Conservation (phyloP, 2,329 filamentous ascomycete species). For the Colletotrichum sp. region DNA sequence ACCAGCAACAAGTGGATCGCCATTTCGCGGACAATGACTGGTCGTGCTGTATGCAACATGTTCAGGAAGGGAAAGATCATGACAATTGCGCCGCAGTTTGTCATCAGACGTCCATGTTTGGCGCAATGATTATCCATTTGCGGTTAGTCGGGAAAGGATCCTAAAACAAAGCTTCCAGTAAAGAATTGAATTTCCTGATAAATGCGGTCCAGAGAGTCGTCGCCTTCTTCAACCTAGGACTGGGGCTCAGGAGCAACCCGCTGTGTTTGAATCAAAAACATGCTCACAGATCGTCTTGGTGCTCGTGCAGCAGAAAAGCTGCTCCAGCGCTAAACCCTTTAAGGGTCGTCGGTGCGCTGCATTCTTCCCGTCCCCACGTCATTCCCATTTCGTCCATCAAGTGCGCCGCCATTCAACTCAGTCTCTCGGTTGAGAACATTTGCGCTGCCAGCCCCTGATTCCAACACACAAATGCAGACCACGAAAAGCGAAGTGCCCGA, state of each 20-base stretch:
- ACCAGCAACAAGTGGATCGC: neutral
- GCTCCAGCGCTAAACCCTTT: neutral
- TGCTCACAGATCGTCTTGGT: neutral
- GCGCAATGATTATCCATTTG: neutral
- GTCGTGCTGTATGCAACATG: neutral
- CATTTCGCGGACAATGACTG: neutral
- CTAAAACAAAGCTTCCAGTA: neutral
- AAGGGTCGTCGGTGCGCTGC: neutral
- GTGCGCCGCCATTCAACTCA: neutral
- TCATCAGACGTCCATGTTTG: neutral
- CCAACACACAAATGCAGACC: neutral
- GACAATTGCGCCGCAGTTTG: neutral
- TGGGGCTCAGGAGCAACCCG: neutral
- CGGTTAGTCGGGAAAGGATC: neutral
- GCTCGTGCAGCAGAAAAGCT: neutral
- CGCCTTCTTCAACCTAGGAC: neutral
- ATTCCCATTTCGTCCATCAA: neutral
- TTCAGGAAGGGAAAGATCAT: neutral
- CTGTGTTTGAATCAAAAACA: neutral
- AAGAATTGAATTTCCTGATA: neutral
- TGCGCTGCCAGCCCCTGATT: neutral
- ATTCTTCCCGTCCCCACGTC: neutral
- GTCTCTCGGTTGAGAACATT: neutral
- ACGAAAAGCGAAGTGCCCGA: neutral
- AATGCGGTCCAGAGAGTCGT: neutral